Base-by-base conservation (phyloP, 768 basidiomycete genomes). In the Suillus lakei region DNA sequence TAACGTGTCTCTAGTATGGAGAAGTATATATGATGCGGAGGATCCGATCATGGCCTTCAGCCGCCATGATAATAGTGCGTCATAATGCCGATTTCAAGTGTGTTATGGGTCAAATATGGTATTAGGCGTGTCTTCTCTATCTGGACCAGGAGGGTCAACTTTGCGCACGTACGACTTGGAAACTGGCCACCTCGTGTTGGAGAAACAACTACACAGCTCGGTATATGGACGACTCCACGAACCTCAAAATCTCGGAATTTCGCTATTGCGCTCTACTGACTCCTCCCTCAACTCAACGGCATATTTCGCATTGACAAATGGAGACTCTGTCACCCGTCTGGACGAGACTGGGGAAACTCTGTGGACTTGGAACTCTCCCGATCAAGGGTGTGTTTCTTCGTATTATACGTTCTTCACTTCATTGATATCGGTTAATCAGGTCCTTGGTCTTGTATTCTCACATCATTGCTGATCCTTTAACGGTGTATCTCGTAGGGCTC, bases 281-380 rank as follows among this genome's bases (percentile, higher is more conserved):
- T 69, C 75, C 23, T 72, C 76, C 10, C 67, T 73, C 30, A 77
- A 79, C 15, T 38, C 67, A 18, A 54, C 53, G 66, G 66, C 64
- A 4, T 16, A 89, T 23, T 85, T 86, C 65, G 82, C 85, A 26
- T 75, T 92, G 38, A 86, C 85, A 0, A 87, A 91, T 68, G 91
- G 88, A 5, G 80, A 86, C 70, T 82, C 81, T 0, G 80, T 95
- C 9, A 83, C 79, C 10, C 80, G 80, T 34, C 67, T 96, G 16
- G 76, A 86, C 64, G 71, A 66, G 3, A 84, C 82, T 1, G 93
- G 93, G 1, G 79, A 84, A 10, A 76, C 79, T 1, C 73, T 78
- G 30, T 97, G 95, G 95, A 80, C 77, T 2, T 95, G 93, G 91
- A 82, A 81, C n/a, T 83, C 88, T 28, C 80, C 82, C 16, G 91